These are phyloP conservation scores for Talaromyces marneffei DNA, from an alignment of 2,329 filamentous ascomycete genomes.

Conservation along the genomic window DNA sequence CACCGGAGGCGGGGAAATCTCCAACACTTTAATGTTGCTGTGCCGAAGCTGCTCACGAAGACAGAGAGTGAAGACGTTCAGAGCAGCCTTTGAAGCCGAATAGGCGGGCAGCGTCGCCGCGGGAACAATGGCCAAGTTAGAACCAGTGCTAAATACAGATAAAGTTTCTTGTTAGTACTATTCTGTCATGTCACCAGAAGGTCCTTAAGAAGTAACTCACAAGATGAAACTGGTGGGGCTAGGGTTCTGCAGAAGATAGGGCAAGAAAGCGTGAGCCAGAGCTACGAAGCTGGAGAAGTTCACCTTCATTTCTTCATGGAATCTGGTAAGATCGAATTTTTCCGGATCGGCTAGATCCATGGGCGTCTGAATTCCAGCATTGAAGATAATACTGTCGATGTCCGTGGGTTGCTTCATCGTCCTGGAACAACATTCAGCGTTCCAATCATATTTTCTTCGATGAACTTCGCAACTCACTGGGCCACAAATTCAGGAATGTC, in stretches of 20 bases:
- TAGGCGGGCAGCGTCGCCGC: constrained; percentile 28
- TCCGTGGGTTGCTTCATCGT: constrained; percentile 36
- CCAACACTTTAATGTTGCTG: constrained; percentile 48
- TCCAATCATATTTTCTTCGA: too few species aligned
- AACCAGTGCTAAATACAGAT: neutral
- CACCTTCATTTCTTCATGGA: constrained; percentile 43
- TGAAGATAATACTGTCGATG: constrained; percentile 48
- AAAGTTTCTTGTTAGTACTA: too few species aligned
- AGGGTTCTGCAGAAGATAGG: neutral
- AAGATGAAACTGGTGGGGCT: neutral
- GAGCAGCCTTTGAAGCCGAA: constrained; percentile 50
- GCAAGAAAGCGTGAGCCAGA: neutral
- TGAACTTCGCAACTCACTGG: neutral
- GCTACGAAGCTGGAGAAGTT: constrained; percentile 19
- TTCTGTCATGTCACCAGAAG: too few species aligned
- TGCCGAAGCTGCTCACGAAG: constrained; percentile 47
- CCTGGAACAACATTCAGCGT: neutral
- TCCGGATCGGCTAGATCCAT: constrained; percentile 47
- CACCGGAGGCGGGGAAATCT: constrained; percentile 51
- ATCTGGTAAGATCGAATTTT: constrained; percentile 38
- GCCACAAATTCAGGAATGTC: neutral
- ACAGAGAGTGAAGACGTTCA: constrained; percentile 50
- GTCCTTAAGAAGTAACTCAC: neutral
- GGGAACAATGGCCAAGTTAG: constrained; percentile 1
- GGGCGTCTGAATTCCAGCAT: constrained; percentile 48